Conservation (phyloP, 163 green algal species). For the Chloroidium sp. region DNA sequence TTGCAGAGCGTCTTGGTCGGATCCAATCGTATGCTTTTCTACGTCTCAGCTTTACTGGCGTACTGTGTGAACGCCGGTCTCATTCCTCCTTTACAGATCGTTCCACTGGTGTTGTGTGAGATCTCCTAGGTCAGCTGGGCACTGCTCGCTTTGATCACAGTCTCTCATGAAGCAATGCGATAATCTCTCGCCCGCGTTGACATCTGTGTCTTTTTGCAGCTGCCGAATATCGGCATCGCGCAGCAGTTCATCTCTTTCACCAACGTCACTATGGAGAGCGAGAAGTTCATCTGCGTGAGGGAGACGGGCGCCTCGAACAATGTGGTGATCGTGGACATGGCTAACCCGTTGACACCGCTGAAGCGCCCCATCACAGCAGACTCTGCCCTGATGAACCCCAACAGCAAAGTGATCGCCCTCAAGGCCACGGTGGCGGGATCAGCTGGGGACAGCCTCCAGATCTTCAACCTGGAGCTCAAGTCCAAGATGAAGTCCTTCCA, state of each 20-base stretch:
- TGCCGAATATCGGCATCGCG: conserved; percentile 81
- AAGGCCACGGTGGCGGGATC: conserved; percentile 64
- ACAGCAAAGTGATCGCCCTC: conserved; percentile 90
- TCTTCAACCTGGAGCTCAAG: conserved; percentile 98
- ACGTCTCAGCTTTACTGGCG: no score
- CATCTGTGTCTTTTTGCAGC: conserved; percentile 47
- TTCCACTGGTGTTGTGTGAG: no score
- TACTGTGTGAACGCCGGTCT: no score
- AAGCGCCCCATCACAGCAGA: conserved; percentile 94
- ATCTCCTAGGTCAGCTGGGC: no score
- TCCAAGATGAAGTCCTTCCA: conserved; percentile 95
- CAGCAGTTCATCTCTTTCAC: conserved; percentile 95
- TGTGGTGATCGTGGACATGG: conserved; percentile 94
- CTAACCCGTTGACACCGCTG: conserved; percentile 66
- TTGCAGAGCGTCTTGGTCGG: no score
- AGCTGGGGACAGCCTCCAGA: conserved; percentile 78
- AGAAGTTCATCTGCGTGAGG: conserved; percentile 95
- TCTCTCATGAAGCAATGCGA: background rate
- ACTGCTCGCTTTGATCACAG: no score
- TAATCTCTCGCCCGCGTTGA: background rate
- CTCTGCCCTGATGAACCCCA: conserved; percentile 91
- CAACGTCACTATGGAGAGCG: conserved; percentile 94
- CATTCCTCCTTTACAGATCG: no score
- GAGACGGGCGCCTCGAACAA: conserved; percentile 68
- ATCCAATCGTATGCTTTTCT: no score